Percentiles rank a stretch among this genome's conserved stretches.
Conservation (phyloP, 164 flowering plant species). For the Berberis vulgaris region DNA sequence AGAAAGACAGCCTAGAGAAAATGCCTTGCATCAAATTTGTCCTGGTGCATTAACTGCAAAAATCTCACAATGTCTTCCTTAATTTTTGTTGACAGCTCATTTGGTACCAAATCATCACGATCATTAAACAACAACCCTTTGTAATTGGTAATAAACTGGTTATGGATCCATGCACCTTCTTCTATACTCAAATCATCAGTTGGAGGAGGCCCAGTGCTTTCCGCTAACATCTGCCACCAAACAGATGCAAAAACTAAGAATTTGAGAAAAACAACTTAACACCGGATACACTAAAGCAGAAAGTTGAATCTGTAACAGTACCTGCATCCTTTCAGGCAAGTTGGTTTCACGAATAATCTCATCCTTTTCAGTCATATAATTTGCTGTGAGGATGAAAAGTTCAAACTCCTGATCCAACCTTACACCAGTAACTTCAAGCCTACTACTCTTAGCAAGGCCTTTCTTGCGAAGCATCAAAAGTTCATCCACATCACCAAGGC, state of each 20-base stretch:
- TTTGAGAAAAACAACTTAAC: background rate
- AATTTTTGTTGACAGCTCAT: constrained; percentile 19
- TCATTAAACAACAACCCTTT: constrained; percentile 27
- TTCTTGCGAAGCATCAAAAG: constrained; percentile 51
- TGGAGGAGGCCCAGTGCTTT: constrained; percentile 68
- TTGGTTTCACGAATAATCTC: constrained; percentile 59
- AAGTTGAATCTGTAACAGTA: constrained; percentile 9
- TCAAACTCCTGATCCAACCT: constrained; percentile 90
- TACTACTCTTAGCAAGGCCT: constrained; percentile 25
- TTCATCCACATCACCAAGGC: constrained; percentile 83
- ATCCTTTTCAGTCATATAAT: constrained; percentile 90
- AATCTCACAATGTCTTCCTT: constrained; percentile 53
- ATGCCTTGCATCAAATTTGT: constrained; percentile 68
- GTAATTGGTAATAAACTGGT: constrained; percentile 36
- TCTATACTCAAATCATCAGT: constrained; percentile 42
- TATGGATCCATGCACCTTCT: constrained; percentile 66
- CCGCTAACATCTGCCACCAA: constrained; percentile 55
- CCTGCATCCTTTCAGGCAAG: constrained; percentile 96
- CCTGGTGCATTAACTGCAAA: constrained; percentile 62
- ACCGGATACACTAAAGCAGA: background rate
- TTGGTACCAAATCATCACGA: constrained; percentile 13
- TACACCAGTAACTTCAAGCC: constrained; percentile 39
- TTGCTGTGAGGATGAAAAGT: constrained; percentile 66
- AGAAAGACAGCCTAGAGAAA: background rate
- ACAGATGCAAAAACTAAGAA: background rate